Base-by-base conservation (phyloP, 1,284 basidiomycete species). In the Cryptococcus floricola region DNA sequence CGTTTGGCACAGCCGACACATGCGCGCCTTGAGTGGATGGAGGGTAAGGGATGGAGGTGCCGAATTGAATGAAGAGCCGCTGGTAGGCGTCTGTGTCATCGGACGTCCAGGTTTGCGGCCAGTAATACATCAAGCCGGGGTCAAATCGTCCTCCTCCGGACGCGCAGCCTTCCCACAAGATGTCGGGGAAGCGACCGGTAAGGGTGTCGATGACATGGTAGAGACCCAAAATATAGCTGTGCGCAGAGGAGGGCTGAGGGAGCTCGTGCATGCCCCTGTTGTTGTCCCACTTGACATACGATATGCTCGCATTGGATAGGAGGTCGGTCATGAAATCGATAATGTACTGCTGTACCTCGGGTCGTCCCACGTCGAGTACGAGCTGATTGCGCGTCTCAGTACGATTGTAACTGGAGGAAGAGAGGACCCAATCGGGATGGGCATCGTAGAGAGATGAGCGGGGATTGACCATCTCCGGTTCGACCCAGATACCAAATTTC, bases 381-480 rank as follows among this genome's bases (percentile, higher is more conserved):
- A 34, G 31, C 10, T 34, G 31, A 34, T 34, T 34, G 0, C 31
- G 31, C 31, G 31, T 7, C 49, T 61, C 59, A 6, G 70, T 64
- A n/a, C 61, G 58, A 14, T 47, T 39, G 43, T 64, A 58, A 62
- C 66, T 69, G 69, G 31, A 34, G 6, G 31, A 34, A 6, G 31
- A 34, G 31, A 34, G 31, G 31, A 34, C 31, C 31, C 31, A 72
- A 39, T 69, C 66, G 5, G 70, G 70, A 54, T 72, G 69, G 0
- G 42, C 34, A 38, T 69, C 64, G 55, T 66, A 70, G 41, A 72
- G 56, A 37, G 64, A 61, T 2, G 65, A 67, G 12, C 45, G 14
- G 5, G 64, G 65, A 48, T 68, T 69, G 59, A 70, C 68, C 70
- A 72, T 72, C 55, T 72, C 69, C 12, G 69, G 69, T 54, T 72